Evolutionary conservation across 2,329 filamentous ascomycete species (phyloP).

Genomic region (Hysterium pulicare): DNA sequence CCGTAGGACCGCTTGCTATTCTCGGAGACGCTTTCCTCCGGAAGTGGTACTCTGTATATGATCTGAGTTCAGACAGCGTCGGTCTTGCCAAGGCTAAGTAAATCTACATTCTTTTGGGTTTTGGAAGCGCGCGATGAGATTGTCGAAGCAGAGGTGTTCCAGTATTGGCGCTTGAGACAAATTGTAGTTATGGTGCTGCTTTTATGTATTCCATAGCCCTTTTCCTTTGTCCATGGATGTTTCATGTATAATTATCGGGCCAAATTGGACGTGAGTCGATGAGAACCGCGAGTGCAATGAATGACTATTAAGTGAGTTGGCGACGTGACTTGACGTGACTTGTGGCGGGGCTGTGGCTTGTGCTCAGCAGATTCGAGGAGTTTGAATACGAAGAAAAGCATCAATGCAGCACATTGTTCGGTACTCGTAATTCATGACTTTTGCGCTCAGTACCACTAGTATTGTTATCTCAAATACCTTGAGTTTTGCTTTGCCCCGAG

Average conservation of each 20-base stretch:
- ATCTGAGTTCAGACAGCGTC: slow-evolving; percentile 83
- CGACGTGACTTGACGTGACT: too few relatives aligned
- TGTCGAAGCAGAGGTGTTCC: neutral
- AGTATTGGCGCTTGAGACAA: slow-evolving; percentile 13
- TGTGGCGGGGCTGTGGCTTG: neutral
- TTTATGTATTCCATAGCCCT: slow-evolving; percentile 7
- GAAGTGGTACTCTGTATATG: slow-evolving; percentile 94
- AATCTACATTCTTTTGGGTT: neutral
- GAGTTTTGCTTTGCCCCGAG: too few relatives aligned
- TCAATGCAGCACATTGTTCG: too few relatives aligned
- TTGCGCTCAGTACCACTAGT: too few relatives aligned
- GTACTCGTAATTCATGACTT: too few relatives aligned
- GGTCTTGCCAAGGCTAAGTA: slow-evolving; percentile 80
- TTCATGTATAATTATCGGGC: too few relatives aligned
- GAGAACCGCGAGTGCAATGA: too few relatives aligned
- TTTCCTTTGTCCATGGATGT: slow-evolving; percentile 3
- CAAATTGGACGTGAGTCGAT: too few relatives aligned
- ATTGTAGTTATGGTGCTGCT: slow-evolving; percentile 17
- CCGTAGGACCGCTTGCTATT: slow-evolving; percentile 87
- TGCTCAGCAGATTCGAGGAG: too few relatives aligned
- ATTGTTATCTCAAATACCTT: too few relatives aligned
- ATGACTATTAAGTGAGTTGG: too few relatives aligned
- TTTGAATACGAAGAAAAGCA: too few relatives aligned
- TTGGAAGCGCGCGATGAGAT: neutral
- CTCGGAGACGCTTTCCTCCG: slow-evolving; percentile 81